Evolutionary conservation across 1,284 basidiomycete genomes (phyloP).

Genomic region (Cutaneotrichosporon sp.): DNA sequence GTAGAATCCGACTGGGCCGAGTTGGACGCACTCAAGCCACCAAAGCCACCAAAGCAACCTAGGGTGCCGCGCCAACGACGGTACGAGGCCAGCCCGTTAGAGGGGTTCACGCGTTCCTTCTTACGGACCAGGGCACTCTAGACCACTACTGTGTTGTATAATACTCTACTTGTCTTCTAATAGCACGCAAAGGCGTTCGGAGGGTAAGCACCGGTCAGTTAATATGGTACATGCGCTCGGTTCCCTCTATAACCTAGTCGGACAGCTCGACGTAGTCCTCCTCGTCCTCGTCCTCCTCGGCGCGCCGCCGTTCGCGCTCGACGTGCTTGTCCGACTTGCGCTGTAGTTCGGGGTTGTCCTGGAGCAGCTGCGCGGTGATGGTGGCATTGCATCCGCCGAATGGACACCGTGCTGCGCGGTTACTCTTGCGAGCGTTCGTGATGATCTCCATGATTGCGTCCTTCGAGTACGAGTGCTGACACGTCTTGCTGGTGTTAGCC

Average conservation of each 20-base stretch:
- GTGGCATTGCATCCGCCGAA: conserved; percentile 8
- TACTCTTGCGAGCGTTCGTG: background rate
- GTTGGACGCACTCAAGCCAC: conserved; percentile 17
- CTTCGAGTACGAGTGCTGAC: conserved; percentile 35
- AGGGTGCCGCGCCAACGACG: background rate
- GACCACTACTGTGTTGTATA: conserved; percentile 5
- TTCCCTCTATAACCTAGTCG: background rate
- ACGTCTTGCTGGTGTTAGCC: conserved; percentile 54
- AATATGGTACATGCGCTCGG: background rate
- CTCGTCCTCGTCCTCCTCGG: conserved; percentile 13
- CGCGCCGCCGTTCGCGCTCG: conserved; percentile 4
- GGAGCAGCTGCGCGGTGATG: conserved; percentile 4
- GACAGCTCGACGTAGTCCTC: conserved; percentile 9
- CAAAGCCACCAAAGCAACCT: conserved; percentile 9
- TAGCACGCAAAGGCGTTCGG: background rate
- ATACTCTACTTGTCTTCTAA: conserved; percentile 1
- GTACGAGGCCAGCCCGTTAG: conserved; percentile 8
- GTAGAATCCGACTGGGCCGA: conserved; percentile 16
- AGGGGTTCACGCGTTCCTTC: conserved; percentile 19
- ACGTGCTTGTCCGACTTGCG: conserved; percentile 11
- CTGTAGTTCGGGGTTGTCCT: conserved; percentile 15
- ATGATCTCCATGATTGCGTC: conserved; percentile 27
- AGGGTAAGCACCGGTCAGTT: background rate
- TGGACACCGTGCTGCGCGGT: conserved; percentile 2
- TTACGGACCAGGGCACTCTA: background rate